Evolutionary conservation across 116 monocot species (phyloP).

Genomic region (Zostera marina): DNA sequence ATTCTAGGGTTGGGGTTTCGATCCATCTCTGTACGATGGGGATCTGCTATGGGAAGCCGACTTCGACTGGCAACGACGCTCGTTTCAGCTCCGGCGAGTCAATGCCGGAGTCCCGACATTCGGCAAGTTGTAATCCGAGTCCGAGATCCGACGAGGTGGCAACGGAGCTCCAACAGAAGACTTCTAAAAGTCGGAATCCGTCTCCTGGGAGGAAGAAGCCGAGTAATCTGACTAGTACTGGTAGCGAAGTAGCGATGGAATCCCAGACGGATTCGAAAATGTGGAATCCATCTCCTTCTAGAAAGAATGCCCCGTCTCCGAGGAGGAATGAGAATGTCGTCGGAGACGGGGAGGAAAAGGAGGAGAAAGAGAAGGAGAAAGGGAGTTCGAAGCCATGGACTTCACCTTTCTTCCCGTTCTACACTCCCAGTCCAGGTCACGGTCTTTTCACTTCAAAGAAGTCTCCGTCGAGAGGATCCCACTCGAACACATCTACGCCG

Average conservation of each 20-base stretch:
- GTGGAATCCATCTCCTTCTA: slow-evolving; percentile 20
- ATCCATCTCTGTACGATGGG: slow-evolving; percentile 9
- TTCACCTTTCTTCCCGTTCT: slow-evolving; percentile 43
- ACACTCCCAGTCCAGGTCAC: slow-evolving; percentile 67
- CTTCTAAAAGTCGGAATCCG: too few species aligned
- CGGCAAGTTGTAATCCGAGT: background rate
- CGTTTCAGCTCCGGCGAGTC: slow-evolving; percentile 3
- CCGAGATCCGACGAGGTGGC: background rate
- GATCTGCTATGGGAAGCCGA: slow-evolving; percentile 11
- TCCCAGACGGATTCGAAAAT: slow-evolving; percentile 13
- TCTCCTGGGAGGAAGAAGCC: too few species aligned
- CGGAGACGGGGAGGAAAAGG: background rate
- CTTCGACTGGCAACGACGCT: background rate
- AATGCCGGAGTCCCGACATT: background rate
- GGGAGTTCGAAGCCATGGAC: slow-evolving; percentile 8
- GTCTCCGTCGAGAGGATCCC: slow-evolving; percentile 32
- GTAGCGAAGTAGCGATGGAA: slow-evolving; percentile 1
- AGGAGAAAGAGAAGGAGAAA: slow-evolving; percentile 8
- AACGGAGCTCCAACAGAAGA: background rate
- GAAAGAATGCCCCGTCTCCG: slow-evolving; percentile 2
- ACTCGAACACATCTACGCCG: slow-evolving; percentile 34
- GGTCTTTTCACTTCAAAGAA: slow-evolving; percentile 30
- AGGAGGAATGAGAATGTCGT: background rate
- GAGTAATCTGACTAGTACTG: background rate
- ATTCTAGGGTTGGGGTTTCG: slow-evolving; percentile 5